Evolutionary conservation across 1,284 basidiomycete species (phyloP).

Genomic region (Thecaphora thlaspeos): DNA sequence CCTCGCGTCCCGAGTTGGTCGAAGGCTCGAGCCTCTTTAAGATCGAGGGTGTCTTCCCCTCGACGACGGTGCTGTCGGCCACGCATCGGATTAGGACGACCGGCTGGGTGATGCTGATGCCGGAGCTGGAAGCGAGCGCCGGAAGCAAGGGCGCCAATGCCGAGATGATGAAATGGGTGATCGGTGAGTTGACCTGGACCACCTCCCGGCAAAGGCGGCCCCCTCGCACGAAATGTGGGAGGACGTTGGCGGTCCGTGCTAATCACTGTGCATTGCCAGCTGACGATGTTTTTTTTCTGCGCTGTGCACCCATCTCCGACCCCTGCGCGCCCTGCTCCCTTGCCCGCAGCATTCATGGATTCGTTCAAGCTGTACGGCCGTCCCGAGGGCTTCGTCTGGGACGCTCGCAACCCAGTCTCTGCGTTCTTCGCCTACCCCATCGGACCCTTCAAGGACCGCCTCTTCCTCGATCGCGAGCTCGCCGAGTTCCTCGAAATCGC

Average conservation of each 20-base stretch:
- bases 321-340: too few species aligned
- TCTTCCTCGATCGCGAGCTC: conserved; percentile 84
- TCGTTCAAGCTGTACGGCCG: conserved; percentile 57
- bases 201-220: too few species aligned
- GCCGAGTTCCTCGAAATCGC: conserved; percentile 77
- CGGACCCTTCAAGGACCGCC: conserved; percentile 62
- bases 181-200: conserved; percentile 68
- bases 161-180: conserved; percentile 93
- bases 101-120: conserved; percentile 59
- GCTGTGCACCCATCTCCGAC: too few species aligned
- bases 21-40: conserved; percentile 56
- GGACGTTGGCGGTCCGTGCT: too few species aligned
- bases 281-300: too few species aligned
- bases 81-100: conserved; percentile 63
- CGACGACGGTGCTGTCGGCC: conserved; percentile 60
- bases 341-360: conserved; percentile 48
- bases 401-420: conserved; percentile 60
- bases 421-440: conserved; percentile 58
- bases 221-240: too few species aligned
- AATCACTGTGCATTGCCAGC: too few species aligned
- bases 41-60: conserved; percentile 52
- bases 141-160: conserved; percentile 67
- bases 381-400: conserved; percentile 47
- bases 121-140: conserved; percentile 61
- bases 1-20: conserved; percentile 54